Evolutionary conservation across 305 asterid species (phyloP), one percentile per base, ranked within the genome.

Genomic region (Plantago lanceolata): DNA sequence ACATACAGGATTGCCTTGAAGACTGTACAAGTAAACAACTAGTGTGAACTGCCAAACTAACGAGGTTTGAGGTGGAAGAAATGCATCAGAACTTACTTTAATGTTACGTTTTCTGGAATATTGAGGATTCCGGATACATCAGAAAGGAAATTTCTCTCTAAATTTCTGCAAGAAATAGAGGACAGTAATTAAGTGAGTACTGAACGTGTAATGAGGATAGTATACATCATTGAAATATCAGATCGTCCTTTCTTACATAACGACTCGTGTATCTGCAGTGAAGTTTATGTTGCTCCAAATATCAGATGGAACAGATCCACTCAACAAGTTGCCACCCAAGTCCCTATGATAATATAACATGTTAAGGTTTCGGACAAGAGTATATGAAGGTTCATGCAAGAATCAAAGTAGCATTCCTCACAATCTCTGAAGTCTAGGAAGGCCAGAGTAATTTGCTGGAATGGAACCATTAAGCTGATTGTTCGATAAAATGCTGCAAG

Each of bases 391-490:
- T 66, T 19, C 11, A 26, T 35, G 48, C 29, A 17, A 55, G 59
- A 49, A 48, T 59, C 20, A 67, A 70, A 72, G 20, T 17, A 59
- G 67, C 13, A 21, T 11, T 65, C 19, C 74, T 70, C 53, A 81
- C 86, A 78, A 20, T 78, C 53, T 78, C 70, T 81, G 86, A 64
- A 81, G 83, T 20, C 33, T 68, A 50, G 78, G 55, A 55, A 78
- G 71, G 51, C 79, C 83, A 12, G 81, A 70, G 73, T 73, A 75
- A 73, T 75, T 78, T 69, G 83, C 64, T 7, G 86, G 79, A 48
- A 81, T 78, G 57, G 86, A 73, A 26, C 83, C 86, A 21, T 81
- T 81, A 40, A 81, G 79, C 67, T 65, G 11, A 61, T 81, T 81
- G 55, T 57, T 20, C 6, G 86, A 81, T 15, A 81, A 65, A 57